Evolutionary conservation across 345 rosid genomes (phyloP).

Genomic region (Populus pruinosa): DNA sequence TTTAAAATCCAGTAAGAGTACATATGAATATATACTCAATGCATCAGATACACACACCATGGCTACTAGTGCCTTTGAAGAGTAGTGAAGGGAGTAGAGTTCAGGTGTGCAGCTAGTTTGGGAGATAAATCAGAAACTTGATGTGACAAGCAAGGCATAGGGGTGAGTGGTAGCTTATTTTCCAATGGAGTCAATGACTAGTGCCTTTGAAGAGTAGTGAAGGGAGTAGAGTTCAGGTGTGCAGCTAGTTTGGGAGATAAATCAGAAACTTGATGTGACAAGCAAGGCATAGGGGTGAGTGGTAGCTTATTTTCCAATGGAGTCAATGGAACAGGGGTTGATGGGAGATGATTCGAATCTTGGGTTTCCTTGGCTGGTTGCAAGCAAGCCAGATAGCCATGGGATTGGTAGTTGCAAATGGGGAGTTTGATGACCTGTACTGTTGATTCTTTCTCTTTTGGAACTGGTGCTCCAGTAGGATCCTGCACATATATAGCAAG

Average conservation of each 20-base stretch:
- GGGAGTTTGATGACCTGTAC: slow-evolving; percentile 50
- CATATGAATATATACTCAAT: slow-evolving; percentile 14
- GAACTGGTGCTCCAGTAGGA: slow-evolving; percentile 46
- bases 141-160: slow-evolving; percentile 27
- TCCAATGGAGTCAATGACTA: too few relatives aligned
- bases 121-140: slow-evolving; percentile 45
- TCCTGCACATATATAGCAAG: slow-evolving; percentile 37
- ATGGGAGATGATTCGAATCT: slow-evolving; percentile 23
- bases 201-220: slow-evolving; percentile 42
- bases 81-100: slow-evolving; percentile 57
- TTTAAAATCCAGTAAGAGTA: slow-evolving; percentile 7
- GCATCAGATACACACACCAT: neutral
- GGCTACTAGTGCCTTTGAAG: slow-evolving; percentile 31
- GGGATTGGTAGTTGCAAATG: slow-evolving; percentile 33
- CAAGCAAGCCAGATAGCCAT: slow-evolving; percentile 51
- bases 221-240: slow-evolving; percentile 57
- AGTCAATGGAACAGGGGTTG: slow-evolving; percentile 48
- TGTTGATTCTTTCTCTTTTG: slow-evolving; percentile 51
- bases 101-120: slow-evolving; percentile 42
- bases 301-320: slow-evolving; percentile 60
- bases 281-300: slow-evolving; percentile 30
- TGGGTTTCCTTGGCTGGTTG: slow-evolving; percentile 38
- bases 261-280: slow-evolving; percentile 35
- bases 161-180: slow-evolving; percentile 47
- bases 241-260: slow-evolving; percentile 41